phyloP scores from a whole-genome alignment of 331 rosid genomes.

The Spiraea crenata region DNA sequence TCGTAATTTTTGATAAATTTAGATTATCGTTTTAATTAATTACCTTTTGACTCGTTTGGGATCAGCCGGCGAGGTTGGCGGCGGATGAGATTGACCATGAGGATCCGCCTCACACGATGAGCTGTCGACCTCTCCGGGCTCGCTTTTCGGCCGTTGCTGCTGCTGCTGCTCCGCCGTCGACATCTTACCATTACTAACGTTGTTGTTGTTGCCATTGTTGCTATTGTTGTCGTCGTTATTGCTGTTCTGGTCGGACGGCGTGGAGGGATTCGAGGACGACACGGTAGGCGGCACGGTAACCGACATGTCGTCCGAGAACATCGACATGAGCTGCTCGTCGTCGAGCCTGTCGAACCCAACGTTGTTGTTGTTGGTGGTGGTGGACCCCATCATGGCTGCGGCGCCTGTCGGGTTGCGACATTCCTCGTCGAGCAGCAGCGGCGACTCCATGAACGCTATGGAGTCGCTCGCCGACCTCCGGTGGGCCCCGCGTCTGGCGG shows the following conservation, averaged over 20 bases:
- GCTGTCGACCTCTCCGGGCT: constrained; percentile 67
- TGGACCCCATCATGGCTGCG: constrained; percentile 2
- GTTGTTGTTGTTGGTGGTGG: constrained; percentile 9
- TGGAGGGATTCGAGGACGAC: constrained; percentile 53
- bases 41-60: constrained; percentile 97
- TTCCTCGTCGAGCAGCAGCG: constrained; percentile 34
- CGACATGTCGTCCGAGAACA: constrained; percentile 66
- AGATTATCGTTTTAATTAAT: neutral
- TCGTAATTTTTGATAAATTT: too few species aligned
- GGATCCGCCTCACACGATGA: constrained; percentile 38
- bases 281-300: constrained; percentile 34
- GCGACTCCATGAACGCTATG: constrained; percentile 61
- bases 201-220: constrained; percentile 52
- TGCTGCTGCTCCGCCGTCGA: constrained; percentile 4
- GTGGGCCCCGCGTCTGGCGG: constrained; percentile 66
- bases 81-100: constrained; percentile 26
- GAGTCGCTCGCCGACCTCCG: constrained; percentile 82
- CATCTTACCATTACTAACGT: neutral
- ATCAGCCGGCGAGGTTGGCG: constrained; percentile 37
- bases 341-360: constrained; percentile 58
- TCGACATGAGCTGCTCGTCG: constrained; percentile 81
- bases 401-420: constrained; percentile 31
- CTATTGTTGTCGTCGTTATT: constrained; percentile 52
- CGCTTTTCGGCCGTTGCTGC: constrained; percentile 49
- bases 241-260: constrained; percentile 83